Evolutionary conservation across 2,329 filamentous ascomycete species (phyloP), one percentile per base, ranked within the genome.

Genomic region (Fusarium papillatum): DNA sequence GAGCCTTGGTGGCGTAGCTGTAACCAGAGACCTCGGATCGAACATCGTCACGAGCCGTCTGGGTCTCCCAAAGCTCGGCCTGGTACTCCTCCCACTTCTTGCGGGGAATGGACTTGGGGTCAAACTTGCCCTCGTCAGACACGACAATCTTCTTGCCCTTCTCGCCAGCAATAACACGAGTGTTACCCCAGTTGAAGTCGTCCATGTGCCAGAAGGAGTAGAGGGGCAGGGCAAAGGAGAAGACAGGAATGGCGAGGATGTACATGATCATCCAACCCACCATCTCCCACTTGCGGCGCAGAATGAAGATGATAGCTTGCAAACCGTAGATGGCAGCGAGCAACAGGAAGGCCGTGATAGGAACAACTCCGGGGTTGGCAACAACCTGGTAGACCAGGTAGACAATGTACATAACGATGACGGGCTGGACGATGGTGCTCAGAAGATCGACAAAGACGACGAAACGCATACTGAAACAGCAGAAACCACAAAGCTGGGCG

Each of bases 81-180:
- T 99, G 97, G 84, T 98, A 99, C 81, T 99, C 97, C 84, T 99
- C 97, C 97, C 97, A 99, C 89, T 95, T 97, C 93, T 98, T 99
- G 86, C 95, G 95, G 24, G 97, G 97, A 78, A 99, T 98, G 43
- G 93, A 95, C 59, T 90, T 89, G 17, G 97, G 96, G 82, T 99
- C 97, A 82, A 98, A 99, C 85, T 98, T 98, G 87, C 97, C 97
- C 86, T 99, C 97, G 83, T 99, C 97, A 2, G 95, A 95, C 77
- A 99, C 93, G 79, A 99, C 92, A 73, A 98, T 88, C 88, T 98
- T 96, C 83, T 95, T 93, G 76, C 97, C 97, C 84, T 93, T 93
- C 83, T 99, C 97, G 83, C 97, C 97, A 10, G 95, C 97, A 76
- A 99, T 95, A 69, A 99, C 92, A 92, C 97, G 96, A 48, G 97